Base-by-base conservation (phyloP, 1,139 yeast species). In the Suhomyces bokatorum region DNA sequence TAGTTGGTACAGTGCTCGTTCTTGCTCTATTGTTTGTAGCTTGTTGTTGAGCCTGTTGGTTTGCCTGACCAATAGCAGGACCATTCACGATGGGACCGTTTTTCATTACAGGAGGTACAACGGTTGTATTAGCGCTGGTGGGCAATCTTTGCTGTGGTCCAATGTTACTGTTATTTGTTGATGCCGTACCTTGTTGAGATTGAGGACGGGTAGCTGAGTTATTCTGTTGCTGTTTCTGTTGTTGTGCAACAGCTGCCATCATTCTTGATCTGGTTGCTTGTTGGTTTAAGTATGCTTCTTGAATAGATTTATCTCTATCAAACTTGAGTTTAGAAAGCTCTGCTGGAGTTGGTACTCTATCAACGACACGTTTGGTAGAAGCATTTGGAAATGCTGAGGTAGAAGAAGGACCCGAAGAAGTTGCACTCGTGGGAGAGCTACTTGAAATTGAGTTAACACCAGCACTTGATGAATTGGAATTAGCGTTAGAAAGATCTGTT, bases 281-380 rank as follows among this genome's bases (percentile, higher is more conserved):
- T 58, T 80, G 83, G 50, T 80, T 80, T 49, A 77, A 63, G 57
- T 80, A 83, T 1, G 87, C 86, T 52, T 85, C 91, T 51, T 86
- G 89, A 15, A 87, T 77, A 0, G 95, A 83, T 62, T 85, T 85
- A 57, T 91, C 98, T 49, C 97, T 74, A 53, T 91, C 97, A 54
- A 73, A 81, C 63, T 90, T 91, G 69, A 90, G 68, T 52, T 80
- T 80, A 0, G 96, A 80, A 56, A 91, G 77, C 56, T 90, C 96
- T 11, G 85, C 81, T 0, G 97, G 97, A 0, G 95, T 78, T 1
- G 96, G 96, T 2, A 66, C 61, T 42, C 68, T 62, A 50, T 72
- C 77, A n/a, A 52, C 41, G 0, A 56, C 47, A 2, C 73, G 51
- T 42, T 66, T 65, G 12, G 52, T 32, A 22, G 37, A 16, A 4